These are phyloP conservation scores for Mucor circinelloides DNA, from an alignment of 371 early-diverging fungal species.

Conservation along the genomic window DNA sequence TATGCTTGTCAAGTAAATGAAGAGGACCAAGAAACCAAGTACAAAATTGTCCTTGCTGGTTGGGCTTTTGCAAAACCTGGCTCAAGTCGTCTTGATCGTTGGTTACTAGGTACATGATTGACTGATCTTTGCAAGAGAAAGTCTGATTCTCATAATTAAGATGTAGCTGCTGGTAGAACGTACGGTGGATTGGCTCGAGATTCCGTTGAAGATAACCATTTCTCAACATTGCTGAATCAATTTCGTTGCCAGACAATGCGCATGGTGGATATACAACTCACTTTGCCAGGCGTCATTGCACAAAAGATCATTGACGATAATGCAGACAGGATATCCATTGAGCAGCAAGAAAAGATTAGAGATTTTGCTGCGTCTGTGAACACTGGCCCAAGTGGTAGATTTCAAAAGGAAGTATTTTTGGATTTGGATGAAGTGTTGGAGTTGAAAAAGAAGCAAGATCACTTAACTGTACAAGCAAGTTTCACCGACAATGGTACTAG, in stretches of 20 bases:
- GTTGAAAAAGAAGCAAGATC: conserved; percentile 1
- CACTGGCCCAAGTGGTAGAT: conserved; percentile 40
- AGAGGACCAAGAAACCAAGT: conserved; percentile 17
- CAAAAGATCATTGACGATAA: conserved; percentile 6
- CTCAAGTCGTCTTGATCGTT: conserved; percentile 36
- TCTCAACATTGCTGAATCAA: conserved; percentile 39
- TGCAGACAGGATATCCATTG: conserved; percentile 1
- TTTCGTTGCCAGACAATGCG: conserved; percentile 47
- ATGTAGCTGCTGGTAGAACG: conserved; percentile 41
- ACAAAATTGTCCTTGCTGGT: conserved; percentile 36
- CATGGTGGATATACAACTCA: conserved; percentile 14
- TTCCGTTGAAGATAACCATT: conserved; percentile 46
- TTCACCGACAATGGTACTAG: conserved; percentile 20
- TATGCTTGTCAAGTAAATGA: conserved; percentile 30
- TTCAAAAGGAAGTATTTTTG: conserved; percentile 29
- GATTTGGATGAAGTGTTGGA: conserved; percentile 9
- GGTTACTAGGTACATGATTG: conserved; percentile 32
- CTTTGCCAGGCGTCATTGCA: conserved; percentile 18
- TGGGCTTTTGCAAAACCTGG: conserved; percentile 48
- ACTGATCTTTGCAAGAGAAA: background rate
- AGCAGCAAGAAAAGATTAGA: conserved; percentile 28
- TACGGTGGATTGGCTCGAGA: conserved; percentile 41
- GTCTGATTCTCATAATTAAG: background rate
- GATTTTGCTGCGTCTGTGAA: conserved; percentile 28
- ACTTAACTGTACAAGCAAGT: conserved; percentile 21